Percentiles rank a stretch among this genome's conserved stretches.
phyloP scores from a whole-genome alignment of 257 asterid species.

The Fraxinus cuspidata region DNA sequence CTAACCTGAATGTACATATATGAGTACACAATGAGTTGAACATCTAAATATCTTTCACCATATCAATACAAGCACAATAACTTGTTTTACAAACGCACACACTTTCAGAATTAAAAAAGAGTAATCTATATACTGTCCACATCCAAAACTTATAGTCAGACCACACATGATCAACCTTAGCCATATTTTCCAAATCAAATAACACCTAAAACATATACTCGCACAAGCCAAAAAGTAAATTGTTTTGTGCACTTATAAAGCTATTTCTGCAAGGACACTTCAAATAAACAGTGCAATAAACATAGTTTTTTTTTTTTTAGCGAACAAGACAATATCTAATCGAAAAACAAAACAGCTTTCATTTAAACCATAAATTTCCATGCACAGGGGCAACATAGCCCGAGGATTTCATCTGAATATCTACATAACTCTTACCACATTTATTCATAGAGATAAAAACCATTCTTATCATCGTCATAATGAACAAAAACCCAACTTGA shows the following conservation, averaged over 20 bases:
- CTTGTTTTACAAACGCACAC: neutral
- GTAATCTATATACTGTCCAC: too few species aligned
- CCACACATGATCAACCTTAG: neutral
- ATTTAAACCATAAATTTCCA: too few species aligned
- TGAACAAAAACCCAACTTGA: slow-evolving; percentile 23
- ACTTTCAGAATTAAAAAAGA: neutral
- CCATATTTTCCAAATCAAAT: neutral
- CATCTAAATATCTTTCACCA: neutral
- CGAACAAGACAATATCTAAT: neutral
- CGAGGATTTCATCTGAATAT: neutral
- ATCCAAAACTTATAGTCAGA: too few species aligned
- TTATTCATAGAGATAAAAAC: neutral
- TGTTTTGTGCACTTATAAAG: neutral
- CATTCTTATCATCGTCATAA: slow-evolving; percentile 13
- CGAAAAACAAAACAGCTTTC: neutral
- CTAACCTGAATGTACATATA: too few species aligned
- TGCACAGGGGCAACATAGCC: neutral
- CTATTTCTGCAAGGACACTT: neutral
- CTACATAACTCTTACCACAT: neutral
- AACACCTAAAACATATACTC: neutral
- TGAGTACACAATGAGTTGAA: neutral
- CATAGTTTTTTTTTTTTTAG: neutral
- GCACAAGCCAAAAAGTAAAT: neutral
- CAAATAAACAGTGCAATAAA: neutral
- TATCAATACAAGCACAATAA: neutral